These are phyloP conservation scores for Brasenia schreberi DNA, from an alignment of 164 flowering plant genomes.

Conservation along the genomic window DNA sequence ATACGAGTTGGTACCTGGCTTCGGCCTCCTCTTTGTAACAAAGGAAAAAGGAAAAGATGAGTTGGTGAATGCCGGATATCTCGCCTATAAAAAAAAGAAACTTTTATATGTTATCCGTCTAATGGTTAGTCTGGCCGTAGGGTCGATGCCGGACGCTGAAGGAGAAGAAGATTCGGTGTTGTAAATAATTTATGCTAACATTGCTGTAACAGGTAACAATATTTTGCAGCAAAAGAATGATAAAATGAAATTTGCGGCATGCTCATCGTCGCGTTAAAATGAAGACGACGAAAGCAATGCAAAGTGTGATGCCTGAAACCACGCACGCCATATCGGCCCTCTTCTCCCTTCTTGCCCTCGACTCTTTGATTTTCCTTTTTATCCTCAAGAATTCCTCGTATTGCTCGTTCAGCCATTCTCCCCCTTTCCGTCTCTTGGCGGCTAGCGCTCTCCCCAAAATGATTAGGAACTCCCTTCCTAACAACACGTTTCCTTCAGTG, in stretches of 20 bases:
- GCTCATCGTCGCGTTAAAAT: constrained; percentile 4
- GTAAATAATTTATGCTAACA: not conserved
- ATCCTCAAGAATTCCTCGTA: constrained; percentile 21
- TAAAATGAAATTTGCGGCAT: not conserved
- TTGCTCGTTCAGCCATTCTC: constrained; percentile 17
- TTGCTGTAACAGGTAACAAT: not conserved
- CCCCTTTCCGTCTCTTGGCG: constrained; percentile 14
- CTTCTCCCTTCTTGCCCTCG: constrained; percentile 21
- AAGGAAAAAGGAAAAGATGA: too few species aligned
- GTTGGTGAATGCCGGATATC: too few species aligned
- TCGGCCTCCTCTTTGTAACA: too few species aligned
- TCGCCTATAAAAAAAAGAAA: too few species aligned
- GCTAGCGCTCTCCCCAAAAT: constrained; percentile 26
- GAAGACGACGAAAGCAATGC: constrained; percentile 15
- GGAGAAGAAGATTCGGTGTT: too few species aligned
- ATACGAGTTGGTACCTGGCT: too few species aligned
- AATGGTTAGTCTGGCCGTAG: too few species aligned
- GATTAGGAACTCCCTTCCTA: constrained; percentile 42
- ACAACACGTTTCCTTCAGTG: constrained; percentile 51
- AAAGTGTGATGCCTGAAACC: constrained; percentile 10
- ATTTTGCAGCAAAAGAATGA: not conserved
- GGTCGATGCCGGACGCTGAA: too few species aligned
- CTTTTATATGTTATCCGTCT: too few species aligned
- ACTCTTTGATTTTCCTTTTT: constrained; percentile 23
- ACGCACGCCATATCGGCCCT: constrained; percentile 23